Evolutionary conservation across 1,284 basidiomycete species (phyloP).

Genomic region (Tremellales sp.): DNA sequence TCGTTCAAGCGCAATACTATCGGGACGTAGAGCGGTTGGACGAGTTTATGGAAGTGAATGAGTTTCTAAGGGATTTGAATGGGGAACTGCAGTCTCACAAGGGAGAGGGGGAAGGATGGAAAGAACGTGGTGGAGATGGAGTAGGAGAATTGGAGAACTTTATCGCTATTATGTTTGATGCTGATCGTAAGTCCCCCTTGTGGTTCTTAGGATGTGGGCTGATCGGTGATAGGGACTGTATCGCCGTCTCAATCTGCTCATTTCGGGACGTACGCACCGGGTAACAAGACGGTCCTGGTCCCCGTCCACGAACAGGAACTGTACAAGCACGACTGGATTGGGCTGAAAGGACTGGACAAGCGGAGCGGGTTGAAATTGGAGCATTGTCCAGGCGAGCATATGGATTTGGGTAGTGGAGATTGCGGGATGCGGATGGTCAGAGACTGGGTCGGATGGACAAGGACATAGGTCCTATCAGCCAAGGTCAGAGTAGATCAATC

Average conservation of each 20-base stretch:
- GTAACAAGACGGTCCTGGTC: slow-evolving; percentile 54
- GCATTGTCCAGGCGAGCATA: slow-evolving; percentile 75
- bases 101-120: slow-evolving; percentile 68
- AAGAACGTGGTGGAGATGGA: slow-evolving; percentile 25
- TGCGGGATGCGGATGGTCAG: slow-evolving; percentile 47
- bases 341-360: slow-evolving; percentile 70
- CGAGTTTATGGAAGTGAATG: slow-evolving; percentile 65
- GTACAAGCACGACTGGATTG: slow-evolving; percentile 85
- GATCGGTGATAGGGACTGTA: slow-evolving; percentile 31
- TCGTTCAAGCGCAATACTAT: slow-evolving; percentile 91
- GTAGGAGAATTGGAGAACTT: slow-evolving; percentile 43
- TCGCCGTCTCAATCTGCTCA: slow-evolving; percentile 44
- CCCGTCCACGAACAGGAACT: slow-evolving; percentile 71
- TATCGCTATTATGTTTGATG: slow-evolving; percentile 48
- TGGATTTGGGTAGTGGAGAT: slow-evolving; percentile 65
- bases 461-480: background rate
- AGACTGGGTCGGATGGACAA: slow-evolving; percentile 42
- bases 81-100: slow-evolving; percentile 15
- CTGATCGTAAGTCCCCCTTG: slow-evolving; percentile 30
- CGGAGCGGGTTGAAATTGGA: slow-evolving; percentile 61
- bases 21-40: slow-evolving; percentile 74
- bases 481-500: too few relatives aligned
- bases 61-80: slow-evolving; percentile 49
- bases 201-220: background rate
- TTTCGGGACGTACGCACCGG: slow-evolving; percentile 37